phyloP scores from a whole-genome alignment of 208 protist species.

The Phytomonas sp. region DNA sequence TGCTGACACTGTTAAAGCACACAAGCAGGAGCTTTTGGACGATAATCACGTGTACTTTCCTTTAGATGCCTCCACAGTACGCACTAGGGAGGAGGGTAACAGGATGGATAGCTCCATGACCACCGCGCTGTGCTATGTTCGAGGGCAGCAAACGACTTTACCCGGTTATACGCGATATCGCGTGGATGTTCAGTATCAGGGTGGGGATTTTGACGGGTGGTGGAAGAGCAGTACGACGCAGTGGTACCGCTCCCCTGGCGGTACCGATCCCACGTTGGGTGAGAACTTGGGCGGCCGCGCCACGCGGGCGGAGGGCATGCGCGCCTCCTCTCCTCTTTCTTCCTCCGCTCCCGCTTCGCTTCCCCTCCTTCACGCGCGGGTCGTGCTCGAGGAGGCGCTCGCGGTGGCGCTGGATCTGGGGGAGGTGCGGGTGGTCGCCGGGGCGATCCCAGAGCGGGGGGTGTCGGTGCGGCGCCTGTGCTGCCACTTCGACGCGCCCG shows the following conservation, averaged over 20 bases:
- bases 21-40: conserved; percentile 77
- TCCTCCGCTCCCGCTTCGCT: background rate
- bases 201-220: conserved; percentile 83
- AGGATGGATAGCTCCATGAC: too few relatives aligned
- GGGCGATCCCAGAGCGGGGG: conserved; percentile 70
- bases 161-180: conserved; percentile 80
- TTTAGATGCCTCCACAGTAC: background rate
- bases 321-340: too few relatives aligned
- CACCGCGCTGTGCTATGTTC: conserved; percentile 53
- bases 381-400: conserved; percentile 74
- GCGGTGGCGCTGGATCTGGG: conserved; percentile 69
- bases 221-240: conserved; percentile 53
- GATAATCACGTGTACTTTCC: conserved; percentile 75
- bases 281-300: background rate
- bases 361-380: conserved; percentile 24
- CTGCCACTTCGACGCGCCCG: conserved; percentile 81
- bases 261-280: conserved; percentile 1
- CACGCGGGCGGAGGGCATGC: background rate
- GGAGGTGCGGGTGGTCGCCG: conserved; percentile 39
- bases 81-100: background rate
- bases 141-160: conserved; percentile 72
- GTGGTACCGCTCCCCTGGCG: background rate
- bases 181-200: conserved; percentile 86
- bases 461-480: conserved; percentile 70
- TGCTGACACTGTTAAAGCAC: too few relatives aligned